Evolutionary conservation across 305 asterid species (phyloP).

Genomic region (Fraxinus dipetala): DNA sequence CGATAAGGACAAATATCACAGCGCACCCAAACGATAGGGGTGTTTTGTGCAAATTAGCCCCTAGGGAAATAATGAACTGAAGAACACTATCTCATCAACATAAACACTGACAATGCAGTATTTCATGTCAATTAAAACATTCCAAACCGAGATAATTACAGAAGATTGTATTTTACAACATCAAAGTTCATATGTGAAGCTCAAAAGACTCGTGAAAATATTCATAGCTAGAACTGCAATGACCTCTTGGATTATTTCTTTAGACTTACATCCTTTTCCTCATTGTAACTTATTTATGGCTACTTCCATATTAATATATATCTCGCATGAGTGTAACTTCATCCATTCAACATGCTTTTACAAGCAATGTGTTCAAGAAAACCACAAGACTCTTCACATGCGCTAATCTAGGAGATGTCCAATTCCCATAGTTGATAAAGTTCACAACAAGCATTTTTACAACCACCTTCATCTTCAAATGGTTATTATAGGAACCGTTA

Average conservation of each 20-base stretch:
- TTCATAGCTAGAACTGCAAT: not conserved
- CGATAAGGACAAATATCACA: not conserved
- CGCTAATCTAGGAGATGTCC: not conserved
- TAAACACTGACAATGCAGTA: not conserved
- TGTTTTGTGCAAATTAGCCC: not conserved
- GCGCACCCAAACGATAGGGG: not conserved
- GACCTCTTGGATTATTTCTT: not conserved
- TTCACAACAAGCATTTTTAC: not conserved
- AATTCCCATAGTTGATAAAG: not conserved
- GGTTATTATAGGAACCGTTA: not conserved
- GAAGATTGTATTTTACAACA: not conserved
- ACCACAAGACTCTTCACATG: not conserved
- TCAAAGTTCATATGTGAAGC: not conserved
- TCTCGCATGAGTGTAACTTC: not conserved
- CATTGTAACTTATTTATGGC: not conserved
- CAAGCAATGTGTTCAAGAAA: not conserved
- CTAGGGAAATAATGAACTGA: not conserved
- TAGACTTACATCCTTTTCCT: not conserved
- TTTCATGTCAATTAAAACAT: not conserved
- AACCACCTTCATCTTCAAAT: not conserved
- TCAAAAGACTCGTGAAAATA: not conserved
- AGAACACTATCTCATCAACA: not conserved
- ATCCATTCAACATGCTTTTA: not conserved
- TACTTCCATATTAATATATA: not conserved
- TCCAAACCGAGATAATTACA: not conserved